These are phyloP conservation scores for sunflower (Helianthus annuus) DNA, from an alignment of 129 eudicot species.

Conservation along the genomic window DNA sequence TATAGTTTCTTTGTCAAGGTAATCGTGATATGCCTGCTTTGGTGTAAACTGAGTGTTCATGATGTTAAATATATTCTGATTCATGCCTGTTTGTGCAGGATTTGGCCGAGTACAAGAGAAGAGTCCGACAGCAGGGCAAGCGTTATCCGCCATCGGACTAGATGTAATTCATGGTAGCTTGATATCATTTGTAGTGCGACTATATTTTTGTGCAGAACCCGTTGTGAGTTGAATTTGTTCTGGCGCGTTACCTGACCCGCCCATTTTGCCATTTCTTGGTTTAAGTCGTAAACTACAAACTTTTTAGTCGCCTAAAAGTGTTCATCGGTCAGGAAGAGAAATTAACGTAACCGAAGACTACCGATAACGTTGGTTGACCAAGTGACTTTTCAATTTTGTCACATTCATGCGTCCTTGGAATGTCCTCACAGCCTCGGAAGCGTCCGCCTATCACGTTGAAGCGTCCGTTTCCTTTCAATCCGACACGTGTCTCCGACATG, in stretches of 20 bases:
- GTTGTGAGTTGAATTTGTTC: not conserved
- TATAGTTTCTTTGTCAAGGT: slow-evolving; percentile 58
- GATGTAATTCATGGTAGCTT: slow-evolving; percentile 2
- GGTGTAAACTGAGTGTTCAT: not conserved
- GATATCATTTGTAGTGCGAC: not conserved
- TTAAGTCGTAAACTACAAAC: not conserved
- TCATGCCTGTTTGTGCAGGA: slow-evolving; percentile 44
- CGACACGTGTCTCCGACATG: too few species aligned
- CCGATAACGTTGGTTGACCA: too few species aligned
- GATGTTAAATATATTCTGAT: not conserved
- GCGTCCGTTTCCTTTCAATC: too few species aligned
- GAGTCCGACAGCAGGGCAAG: slow-evolving; percentile 76
- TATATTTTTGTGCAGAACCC: not conserved
- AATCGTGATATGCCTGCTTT: not conserved
- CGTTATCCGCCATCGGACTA: slow-evolving; percentile 60
- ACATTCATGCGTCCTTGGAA: too few species aligned
- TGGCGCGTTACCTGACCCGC: not conserved
- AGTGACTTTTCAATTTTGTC: too few species aligned
- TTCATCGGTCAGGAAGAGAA: not conserved
- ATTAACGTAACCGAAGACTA: not conserved
- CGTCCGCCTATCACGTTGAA: too few species aligned
- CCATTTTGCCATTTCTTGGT: not conserved
- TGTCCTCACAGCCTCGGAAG: too few species aligned
- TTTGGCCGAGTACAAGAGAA: slow-evolving; percentile 60
- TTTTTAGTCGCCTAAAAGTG: not conserved